These are phyloP conservation scores for Nothophytophthora sp. DNA, from an alignment of 352 stramenopile species.

Conservation along the genomic window DNA sequence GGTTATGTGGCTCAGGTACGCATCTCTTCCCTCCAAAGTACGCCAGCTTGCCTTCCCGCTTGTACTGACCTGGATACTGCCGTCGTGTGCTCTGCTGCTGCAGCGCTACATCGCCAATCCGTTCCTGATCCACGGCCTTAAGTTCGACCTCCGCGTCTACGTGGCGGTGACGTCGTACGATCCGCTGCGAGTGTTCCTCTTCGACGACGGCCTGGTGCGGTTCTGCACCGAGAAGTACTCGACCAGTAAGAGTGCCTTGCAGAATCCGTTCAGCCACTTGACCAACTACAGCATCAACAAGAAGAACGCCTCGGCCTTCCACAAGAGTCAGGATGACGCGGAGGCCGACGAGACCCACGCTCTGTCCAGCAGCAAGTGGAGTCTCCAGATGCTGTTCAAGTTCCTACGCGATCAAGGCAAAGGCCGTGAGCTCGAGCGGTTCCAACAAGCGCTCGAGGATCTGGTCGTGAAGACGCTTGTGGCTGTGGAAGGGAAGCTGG, in stretches of 20 bases:
- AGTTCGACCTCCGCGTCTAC: conserved; percentile 93
- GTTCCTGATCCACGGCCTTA: conserved; percentile 88
- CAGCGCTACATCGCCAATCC: conserved; percentile 79
- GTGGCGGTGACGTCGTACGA: conserved; percentile 88
- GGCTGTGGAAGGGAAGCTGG: conserved; percentile 79
- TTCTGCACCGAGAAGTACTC: conserved; percentile 89
- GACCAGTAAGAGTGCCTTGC: conserved; percentile 55
- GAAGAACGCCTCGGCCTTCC: conserved; percentile 74
- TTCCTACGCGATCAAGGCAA: conserved; percentile 45
- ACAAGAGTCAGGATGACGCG: conserved; percentile 66
- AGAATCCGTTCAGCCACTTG: conserved; percentile 88
- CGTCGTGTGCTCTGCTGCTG: conserved; percentile 10
- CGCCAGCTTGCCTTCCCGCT: neutral
- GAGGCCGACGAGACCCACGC: conserved; percentile 35
- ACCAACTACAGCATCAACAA: conserved; percentile 95
- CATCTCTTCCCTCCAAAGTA: neutral
- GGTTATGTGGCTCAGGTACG: conserved; percentile 70
- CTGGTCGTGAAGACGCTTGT: conserved; percentile 91
- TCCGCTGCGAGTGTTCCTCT: conserved; percentile 86
- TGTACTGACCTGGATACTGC: neutral
- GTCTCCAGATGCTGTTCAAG: conserved; percentile 56
- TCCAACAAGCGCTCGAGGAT: conserved; percentile 60
- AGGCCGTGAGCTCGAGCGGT: conserved; percentile 29
- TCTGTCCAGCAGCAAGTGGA: conserved; percentile 85
- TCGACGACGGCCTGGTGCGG: conserved; percentile 83